Evolutionary conservation across 345 rosid species (phyloP), one percentile per base, ranked within the genome.

Genomic region (Melastoma malabathricum): DNA sequence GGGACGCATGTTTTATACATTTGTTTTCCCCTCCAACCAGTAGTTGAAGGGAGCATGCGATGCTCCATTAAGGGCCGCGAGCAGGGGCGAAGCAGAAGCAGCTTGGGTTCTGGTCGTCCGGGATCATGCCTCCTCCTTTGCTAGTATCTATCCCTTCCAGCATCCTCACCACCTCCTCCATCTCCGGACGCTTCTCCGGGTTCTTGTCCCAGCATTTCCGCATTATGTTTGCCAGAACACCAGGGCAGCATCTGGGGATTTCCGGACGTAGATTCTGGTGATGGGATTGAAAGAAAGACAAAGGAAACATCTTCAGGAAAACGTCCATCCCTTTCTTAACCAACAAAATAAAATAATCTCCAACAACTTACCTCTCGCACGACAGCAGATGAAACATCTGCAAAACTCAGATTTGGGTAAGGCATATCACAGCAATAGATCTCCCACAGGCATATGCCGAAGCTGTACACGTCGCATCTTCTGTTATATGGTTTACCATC

Each of bases 41-140:
- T 45, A 14, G 13, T 20, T 55, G 10, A 16, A 19, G 12, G 6
- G 0, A 5, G 34, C 0, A 55, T 12, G n/a, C n/a, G n/a, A n/a
- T n/a, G 34, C 9, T 34, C 44, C 9, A 29, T 80, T 63, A 90
- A 17, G 98, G 98, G 8, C 96, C 98, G 19, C 93, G 96, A 47
- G 62, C 54, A 0, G 83, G 79, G 51, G 67, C 67, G 29, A 90
- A 84, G 55, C 98, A 90, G 64, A 90, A 77, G 60, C 96, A 90
- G n/a, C 76, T 65, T 0, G 72, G 17, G 9, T 52, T 49, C 59
- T 82, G 81, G 72, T 73, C 95, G 4, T 86, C 96, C 0, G 95
- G 87, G 58, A 86, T 86, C 98, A 90, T 90, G 64, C 98, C 98
- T 23, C 96, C 96, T 22, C 96, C 96, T 70, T 77, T 90, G 72